Conservation (phyloP, 2,329 filamentous ascomycete species). For the Dactylonectria estremocensis region DNA sequence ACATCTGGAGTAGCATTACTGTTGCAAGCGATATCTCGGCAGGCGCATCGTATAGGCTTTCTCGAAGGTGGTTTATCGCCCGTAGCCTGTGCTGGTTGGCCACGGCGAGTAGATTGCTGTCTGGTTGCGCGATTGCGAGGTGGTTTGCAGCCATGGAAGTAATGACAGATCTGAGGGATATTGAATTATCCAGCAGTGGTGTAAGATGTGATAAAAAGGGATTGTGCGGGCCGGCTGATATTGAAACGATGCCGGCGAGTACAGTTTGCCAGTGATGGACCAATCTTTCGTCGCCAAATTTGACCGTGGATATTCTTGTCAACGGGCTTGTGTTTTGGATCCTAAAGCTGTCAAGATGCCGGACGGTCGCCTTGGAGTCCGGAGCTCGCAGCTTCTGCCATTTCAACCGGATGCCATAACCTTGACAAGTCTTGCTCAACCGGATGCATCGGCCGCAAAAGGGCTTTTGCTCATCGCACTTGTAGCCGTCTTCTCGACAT, state of each 20-base stretch:
- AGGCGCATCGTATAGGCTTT: not conserved
- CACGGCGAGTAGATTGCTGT: not conserved
- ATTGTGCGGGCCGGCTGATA: not conserved
- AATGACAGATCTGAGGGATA: not conserved
- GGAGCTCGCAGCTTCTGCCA: not conserved
- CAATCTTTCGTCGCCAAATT: not conserved
- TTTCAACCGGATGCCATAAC: not conserved
- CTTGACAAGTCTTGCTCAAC: slow-evolving; percentile 3
- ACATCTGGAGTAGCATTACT: not conserved
- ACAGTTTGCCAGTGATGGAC: not conserved
- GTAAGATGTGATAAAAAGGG: slow-evolving; percentile 1
- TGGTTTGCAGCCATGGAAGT: not conserved
- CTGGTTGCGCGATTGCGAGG: not conserved
- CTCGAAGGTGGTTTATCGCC: not conserved
- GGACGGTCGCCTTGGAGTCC: not conserved
- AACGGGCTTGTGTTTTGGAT: not conserved
- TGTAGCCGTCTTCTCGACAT: slow-evolving; percentile 16
- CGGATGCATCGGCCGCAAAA: slow-evolving; percentile 8
- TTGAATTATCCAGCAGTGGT: not conserved
- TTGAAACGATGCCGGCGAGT: not conserved
- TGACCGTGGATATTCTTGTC: not conserved
- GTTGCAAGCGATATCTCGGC: not conserved
- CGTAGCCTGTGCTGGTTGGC: not conserved
- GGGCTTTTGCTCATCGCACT: slow-evolving; percentile 18
- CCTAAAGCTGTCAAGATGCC: too few relatives aligned